A percentile compares a stretch with the other conserved stretches of the same genome.
phyloP scores from a whole-genome alignment of 768 basidiomycete genomes.

The Boletus edulis region DNA sequence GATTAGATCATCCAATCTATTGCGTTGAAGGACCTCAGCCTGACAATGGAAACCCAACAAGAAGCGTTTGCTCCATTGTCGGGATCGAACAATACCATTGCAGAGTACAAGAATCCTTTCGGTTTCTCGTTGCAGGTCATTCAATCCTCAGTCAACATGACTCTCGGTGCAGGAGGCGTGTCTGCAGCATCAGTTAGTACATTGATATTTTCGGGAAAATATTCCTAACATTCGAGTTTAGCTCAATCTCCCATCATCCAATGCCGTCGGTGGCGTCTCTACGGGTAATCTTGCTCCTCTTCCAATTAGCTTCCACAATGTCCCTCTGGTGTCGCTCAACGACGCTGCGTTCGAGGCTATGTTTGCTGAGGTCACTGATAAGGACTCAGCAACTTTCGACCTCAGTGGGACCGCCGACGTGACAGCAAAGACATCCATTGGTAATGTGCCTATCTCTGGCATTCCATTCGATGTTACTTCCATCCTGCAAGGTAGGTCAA shows the following conservation, averaged over 20 bases:
- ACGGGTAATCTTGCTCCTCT: conserved; percentile 67
- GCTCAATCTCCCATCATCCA: conserved; percentile 49
- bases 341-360: conserved; percentile 52
- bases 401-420: conserved; percentile 60
- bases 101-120: conserved; percentile 70
- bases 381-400: conserved; percentile 40
- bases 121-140: conserved; percentile 71
- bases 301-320: conserved; percentile 52
- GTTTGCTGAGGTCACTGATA: conserved; percentile 59
- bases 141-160: conserved; percentile 52
- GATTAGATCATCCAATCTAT: conserved; percentile 62
- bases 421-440: conserved; percentile 58
- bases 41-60: conserved; percentile 49
- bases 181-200: conserved; percentile 51
- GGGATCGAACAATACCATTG: conserved; percentile 52
- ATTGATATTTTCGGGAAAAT: background rate
- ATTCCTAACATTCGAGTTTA: conserved; percentile 19
- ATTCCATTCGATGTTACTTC: conserved; percentile 64
- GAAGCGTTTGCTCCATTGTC: conserved; percentile 62
- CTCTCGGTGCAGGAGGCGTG: conserved; percentile 44
- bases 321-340: conserved; percentile 55
- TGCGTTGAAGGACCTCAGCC: conserved; percentile 51
- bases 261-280: conserved; percentile 59
- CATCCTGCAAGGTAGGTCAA: conserved; percentile 44
- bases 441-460: conserved; percentile 61